phyloP scores from a whole-genome alignment of 139 green algal genomes.

The Dunaliella sp. region DNA sequence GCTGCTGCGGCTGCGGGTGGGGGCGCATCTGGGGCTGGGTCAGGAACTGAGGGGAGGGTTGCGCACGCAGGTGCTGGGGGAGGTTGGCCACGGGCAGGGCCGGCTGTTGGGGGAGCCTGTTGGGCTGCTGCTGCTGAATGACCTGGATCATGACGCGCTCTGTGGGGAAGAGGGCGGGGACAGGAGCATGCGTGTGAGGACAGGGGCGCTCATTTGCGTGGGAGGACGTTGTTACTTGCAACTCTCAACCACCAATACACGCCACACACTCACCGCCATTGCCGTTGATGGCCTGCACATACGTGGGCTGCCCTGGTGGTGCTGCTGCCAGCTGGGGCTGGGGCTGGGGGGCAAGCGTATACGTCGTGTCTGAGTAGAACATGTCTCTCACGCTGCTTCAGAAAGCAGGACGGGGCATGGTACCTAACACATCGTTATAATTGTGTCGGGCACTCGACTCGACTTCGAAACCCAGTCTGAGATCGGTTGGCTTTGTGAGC shows the following conservation, averaged over 20 bases:
- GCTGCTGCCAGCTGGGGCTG: not conserved
- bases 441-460: not conserved
- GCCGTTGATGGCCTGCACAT: not conserved
- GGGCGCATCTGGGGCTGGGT: not conserved
- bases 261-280: not conserved
- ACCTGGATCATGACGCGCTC: not conserved
- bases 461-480: too few species aligned
- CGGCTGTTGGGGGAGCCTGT: not conserved
- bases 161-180: not conserved
- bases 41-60: not conserved
- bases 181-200: not conserved
- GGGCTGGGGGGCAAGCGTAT: not conserved
- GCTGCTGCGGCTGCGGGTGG: not conserved
- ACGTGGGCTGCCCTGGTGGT: not conserved
- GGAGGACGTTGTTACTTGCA: not conserved
- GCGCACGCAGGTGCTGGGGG: too few species aligned
- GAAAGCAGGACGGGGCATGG: not conserved
- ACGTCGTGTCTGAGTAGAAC: not conserved
- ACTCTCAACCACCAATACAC: not conserved
- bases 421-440: not conserved
- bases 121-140: not conserved
- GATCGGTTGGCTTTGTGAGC: not conserved
- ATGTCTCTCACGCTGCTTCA: not conserved
- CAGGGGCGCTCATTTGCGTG: not conserved
- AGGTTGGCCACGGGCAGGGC: not conserved